Percentiles rank a stretch among this genome's conserved stretches.
phyloP scores from a whole-genome alignment of 257 asterid genomes.

The Coffea canephora region DNA sequence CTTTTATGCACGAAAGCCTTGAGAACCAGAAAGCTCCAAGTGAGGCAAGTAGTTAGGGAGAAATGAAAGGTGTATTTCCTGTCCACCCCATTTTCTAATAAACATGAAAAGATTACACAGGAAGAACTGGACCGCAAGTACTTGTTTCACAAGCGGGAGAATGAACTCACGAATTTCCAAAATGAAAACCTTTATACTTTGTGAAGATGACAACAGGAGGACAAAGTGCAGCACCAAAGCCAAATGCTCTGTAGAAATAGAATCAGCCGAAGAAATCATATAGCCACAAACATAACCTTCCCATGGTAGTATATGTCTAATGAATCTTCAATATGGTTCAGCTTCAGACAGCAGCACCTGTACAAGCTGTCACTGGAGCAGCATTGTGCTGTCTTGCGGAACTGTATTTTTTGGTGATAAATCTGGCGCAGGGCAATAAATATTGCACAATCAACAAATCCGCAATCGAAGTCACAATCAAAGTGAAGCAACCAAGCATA shows the following conservation, averaged over 20 bases:
- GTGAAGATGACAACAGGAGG: not conserved
- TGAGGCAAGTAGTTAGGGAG: not conserved
- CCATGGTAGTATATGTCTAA: not conserved
- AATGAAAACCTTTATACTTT: not conserved
- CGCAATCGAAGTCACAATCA: not conserved
- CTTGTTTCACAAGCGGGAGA: not conserved
- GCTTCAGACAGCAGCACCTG: slow-evolving; percentile 61
- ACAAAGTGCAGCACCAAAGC: not conserved
- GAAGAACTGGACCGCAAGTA: not conserved
- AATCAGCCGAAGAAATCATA: slow-evolving; percentile 8
- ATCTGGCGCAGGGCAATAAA: slow-evolving; percentile 38
- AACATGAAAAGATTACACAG: not conserved
- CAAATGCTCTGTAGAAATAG: not conserved
- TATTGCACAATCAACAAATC: not conserved
- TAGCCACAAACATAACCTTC: slow-evolving; percentile 15
- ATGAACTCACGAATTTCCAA: not conserved
- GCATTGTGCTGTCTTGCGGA: slow-evolving; percentile 47
- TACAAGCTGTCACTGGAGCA: slow-evolving; percentile 80
- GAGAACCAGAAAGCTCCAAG: not conserved
- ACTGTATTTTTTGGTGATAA: slow-evolving; percentile 94
- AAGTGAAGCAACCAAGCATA: not conserved
- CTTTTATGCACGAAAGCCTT: not conserved
- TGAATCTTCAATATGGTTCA: slow-evolving; percentile 2
- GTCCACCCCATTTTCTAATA: not conserved
- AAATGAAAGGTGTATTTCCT: not conserved